Percentiles rank a stretch among this genome's conserved stretches.
These are phyloP conservation scores for Leishmania mexicana DNA, from an alignment of 208 protist genomes.

Conservation along the genomic window DNA sequence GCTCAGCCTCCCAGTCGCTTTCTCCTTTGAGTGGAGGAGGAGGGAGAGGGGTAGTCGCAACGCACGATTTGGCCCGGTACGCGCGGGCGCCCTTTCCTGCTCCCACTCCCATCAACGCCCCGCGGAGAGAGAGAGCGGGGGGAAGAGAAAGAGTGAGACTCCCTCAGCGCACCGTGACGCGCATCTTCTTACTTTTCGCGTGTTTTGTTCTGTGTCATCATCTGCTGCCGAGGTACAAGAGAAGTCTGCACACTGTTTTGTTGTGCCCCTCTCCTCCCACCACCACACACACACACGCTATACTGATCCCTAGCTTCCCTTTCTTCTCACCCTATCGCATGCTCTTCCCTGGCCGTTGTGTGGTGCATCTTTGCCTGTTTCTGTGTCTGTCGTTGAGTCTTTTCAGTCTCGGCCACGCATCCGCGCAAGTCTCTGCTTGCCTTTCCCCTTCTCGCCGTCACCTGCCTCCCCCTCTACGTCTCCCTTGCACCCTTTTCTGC, in stretches of 20 bases:
- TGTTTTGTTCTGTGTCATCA: neutral
- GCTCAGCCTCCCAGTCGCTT: neutral
- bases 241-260: neutral
- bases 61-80: neutral
- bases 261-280: neutral
- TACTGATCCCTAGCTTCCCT: neutral
- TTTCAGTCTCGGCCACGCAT: neutral
- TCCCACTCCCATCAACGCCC: neutral
- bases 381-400: neutral
- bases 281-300: neutral
- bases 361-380: neutral
- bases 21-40: neutral
- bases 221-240: neutral
- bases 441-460: too few relatives aligned
- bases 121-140: neutral
- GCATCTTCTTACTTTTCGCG: neutral
- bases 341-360: neutral
- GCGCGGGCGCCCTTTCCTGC: neutral
- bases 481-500: neutral
- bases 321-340: neutral
- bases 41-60: neutral
- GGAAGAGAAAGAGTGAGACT: neutral
- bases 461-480: neutral
- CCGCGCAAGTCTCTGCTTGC: neutral
- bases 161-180: neutral